phyloP scores from a whole-genome alignment of 2,329 filamentous ascomycete species.

The Cladosporium velox region DNA sequence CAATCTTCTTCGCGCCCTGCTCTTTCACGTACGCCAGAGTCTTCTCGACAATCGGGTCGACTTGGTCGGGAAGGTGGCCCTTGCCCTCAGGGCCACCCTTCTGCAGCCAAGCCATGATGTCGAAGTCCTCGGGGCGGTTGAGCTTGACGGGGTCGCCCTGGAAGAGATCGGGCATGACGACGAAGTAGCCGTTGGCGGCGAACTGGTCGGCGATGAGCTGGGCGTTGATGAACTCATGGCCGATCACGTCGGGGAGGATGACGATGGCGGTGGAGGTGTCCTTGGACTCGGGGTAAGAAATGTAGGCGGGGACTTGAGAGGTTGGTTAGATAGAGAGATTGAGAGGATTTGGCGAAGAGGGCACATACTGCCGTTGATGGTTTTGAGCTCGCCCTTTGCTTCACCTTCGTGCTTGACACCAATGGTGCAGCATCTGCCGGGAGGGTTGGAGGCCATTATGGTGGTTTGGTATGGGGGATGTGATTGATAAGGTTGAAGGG shows the following conservation, averaged over 20 bases:
- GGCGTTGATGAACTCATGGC: slow-evolving; percentile 55
- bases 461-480: neutral
- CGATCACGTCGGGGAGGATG: slow-evolving; percentile 61
- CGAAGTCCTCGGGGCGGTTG: slow-evolving; percentile 53
- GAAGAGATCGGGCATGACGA: slow-evolving; percentile 71
- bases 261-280: slow-evolving; percentile 58
- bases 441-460: slow-evolving; percentile 41
- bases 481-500: neutral
- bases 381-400: slow-evolving; percentile 38
- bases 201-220: slow-evolving; percentile 70
- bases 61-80: slow-evolving; percentile 44
- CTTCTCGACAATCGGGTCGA: slow-evolving; percentile 57
- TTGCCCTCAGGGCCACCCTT: slow-evolving; percentile 34
- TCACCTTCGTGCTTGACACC: slow-evolving; percentile 42
- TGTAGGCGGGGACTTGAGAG: slow-evolving; percentile 55
- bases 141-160: slow-evolving; percentile 62
- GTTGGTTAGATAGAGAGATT: slow-evolving; percentile 16
- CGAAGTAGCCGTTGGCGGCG: slow-evolving; percentile 71
- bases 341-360: neutral
- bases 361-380: slow-evolving; percentile 36
- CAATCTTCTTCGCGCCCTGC: slow-evolving; percentile 52
- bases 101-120: slow-evolving; percentile 54
- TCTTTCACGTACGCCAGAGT: slow-evolving; percentile 51
- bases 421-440: slow-evolving; percentile 41
- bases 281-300: slow-evolving; percentile 55